Base-by-base conservation (phyloP, 164 flowering plant species). In the Akebia trifoliata region DNA sequence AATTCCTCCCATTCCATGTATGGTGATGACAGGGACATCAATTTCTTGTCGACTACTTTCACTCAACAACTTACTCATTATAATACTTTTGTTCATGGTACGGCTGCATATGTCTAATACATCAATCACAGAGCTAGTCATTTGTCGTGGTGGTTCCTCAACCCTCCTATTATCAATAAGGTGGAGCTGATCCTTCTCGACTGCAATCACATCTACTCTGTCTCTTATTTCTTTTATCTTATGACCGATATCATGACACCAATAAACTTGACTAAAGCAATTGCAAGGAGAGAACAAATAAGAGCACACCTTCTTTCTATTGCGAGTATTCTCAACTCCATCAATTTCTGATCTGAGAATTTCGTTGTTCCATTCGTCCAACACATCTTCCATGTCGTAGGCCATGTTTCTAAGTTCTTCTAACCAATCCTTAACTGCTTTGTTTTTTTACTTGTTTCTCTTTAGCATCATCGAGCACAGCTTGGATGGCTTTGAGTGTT, bases 1-100 rank as follows among this genome's bases (percentile, higher is more conserved):
- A 6, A 66, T n/a, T 21, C 70, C 65, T 3, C 65, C 61, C 34
- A 55, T 55, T 4, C 70, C 70, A 22, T 47, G 15, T 11, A 66
- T 35, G 49, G 70, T 37, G 18, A 59, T 11, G 18, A 66, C 29
- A 7, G 60, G 15, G 32, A 58, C 9, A 2, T 8, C 34, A 8
- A 1, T 28, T 9, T 63, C 34, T 1, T 4, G 12, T 29, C 12
- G 30, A 35, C 39, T 53, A 12, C 39, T 51, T 15, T 44, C 63
- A 28, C 63, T 8, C n/a, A 58, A 17, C 36, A 65, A 45, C 44
- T 32, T 28, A 22, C 40, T 36, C 6, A 54, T 4, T 28, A 56
- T 56, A 0, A 14, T 17, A 8, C 22, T 37, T 29, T 25, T 58
- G 8, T 58, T 59, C 5, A 3, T 12, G 8, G 22, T 14, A 12